Conservation (phyloP, 2,329 filamentous ascomycete genomes). For the Coniochaeta sp. region DNA sequence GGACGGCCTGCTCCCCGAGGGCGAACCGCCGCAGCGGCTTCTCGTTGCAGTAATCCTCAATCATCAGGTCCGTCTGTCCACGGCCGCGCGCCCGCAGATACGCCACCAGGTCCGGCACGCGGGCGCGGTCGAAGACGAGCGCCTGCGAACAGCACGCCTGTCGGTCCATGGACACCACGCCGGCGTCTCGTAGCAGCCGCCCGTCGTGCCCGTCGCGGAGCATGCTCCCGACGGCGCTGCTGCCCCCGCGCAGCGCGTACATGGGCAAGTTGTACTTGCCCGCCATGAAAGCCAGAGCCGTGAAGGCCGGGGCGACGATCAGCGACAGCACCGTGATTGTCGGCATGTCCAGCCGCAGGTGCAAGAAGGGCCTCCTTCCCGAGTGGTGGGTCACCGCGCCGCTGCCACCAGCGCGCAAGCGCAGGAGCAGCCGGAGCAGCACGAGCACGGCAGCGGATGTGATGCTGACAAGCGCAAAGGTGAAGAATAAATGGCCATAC, state of each 20-base stretch:
- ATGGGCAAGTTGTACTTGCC: constrained; percentile 12
- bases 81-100: constrained; percentile 4
- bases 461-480: constrained; percentile 3
- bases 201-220: neutral
- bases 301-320: constrained; percentile 7
- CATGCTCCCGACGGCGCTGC: neutral
- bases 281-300: constrained; percentile 8
- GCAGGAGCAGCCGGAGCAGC: constrained; percentile 1
- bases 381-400: neutral
- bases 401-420: neutral
- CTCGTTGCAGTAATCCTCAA: constrained; percentile 8
- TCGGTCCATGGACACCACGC: constrained; percentile 9
- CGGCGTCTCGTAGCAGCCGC: neutral
- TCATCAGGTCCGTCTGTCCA: constrained; percentile 10
- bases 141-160: constrained; percentile 10
- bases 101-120: constrained; percentile 5
- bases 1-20: constrained; percentile 9
- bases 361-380: neutral
- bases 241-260: constrained; percentile 4
- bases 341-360: constrained; percentile 5
- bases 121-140: constrained; percentile 9
- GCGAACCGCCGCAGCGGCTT: constrained; percentile 7
- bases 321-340: constrained; percentile 9
- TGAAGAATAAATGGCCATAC: constrained; percentile 7
- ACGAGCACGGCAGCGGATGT: constrained; percentile 3